phyloP scores from a whole-genome alignment of 2,329 filamentous ascomycete genomes.

The Hymenoscyphus albidus region DNA sequence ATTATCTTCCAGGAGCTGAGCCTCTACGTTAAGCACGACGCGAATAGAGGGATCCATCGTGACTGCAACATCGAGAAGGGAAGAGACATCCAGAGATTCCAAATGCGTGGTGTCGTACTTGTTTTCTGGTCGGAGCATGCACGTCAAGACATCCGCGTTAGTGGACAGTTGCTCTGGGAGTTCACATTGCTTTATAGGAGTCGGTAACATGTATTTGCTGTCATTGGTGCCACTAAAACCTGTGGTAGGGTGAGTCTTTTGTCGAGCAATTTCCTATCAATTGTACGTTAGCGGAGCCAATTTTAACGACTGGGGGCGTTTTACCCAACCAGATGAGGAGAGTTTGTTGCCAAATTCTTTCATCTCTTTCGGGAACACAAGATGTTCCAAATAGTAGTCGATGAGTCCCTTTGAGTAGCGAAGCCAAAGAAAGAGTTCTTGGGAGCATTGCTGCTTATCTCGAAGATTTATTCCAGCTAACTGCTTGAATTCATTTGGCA shows the following conservation, averaged over 20 bases:
- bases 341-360: conserved; percentile 62
- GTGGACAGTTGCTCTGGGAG: conserved; percentile 54
- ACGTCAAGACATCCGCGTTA: conserved; percentile 60
- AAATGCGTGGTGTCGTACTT: not conserved
- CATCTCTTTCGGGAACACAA: conserved; percentile 59
- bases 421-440: conserved; percentile 50
- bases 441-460: conserved; percentile 46
- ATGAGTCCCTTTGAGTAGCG: conserved; percentile 50
- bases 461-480: conserved; percentile 55
- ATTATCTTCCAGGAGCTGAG: conserved; percentile 65
- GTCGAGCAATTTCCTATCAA: conserved; percentile 54
- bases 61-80: conserved; percentile 44
- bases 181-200: conserved; percentile 52
- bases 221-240: conserved; percentile 74
- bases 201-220: conserved; percentile 51
- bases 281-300: too few species aligned
- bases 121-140: conserved; percentile 54
- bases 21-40: conserved; percentile 68
- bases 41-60: conserved; percentile 39
- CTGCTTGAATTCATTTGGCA: conserved; percentile 39
- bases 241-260: conserved; percentile 48
- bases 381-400: conserved; percentile 57
- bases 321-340: conserved; percentile 61
- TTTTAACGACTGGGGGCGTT: too few species aligned
- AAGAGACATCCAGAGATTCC: conserved; percentile 29